A percentile compares a stretch with the other conserved stretches of the same genome.
Evolutionary conservation across 345 rosid genomes (phyloP).

Genomic region (Aquilaria sinensis): DNA sequence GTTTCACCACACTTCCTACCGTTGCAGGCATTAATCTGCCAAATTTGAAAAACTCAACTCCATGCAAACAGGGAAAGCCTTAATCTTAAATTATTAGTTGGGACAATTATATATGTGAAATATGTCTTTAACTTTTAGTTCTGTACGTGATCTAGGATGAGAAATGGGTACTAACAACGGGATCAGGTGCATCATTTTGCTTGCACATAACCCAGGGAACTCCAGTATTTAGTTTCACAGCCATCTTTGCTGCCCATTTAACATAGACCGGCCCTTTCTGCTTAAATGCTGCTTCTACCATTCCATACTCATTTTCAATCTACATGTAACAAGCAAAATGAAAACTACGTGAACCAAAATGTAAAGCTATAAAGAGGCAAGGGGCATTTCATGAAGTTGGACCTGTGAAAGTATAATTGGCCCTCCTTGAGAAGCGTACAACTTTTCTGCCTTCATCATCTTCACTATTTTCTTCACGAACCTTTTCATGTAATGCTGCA

Average conservation of each 20-base stretch:
- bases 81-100: too few relatives aligned
- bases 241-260: conserved; percentile 71
- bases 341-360: conserved; percentile 2
- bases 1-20: conserved; percentile 80
- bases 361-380: not conserved
- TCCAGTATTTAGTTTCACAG: conserved; percentile 63
- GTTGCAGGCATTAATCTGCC: conserved; percentile 74
- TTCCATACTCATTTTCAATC: conserved; percentile 83
- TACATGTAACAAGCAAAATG: conserved; percentile 9
- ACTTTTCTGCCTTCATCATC: conserved; percentile 57
- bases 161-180: conserved; percentile 45
- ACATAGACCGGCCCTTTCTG: conserved; percentile 56
- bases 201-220: conserved; percentile 96
- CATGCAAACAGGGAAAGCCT: too few relatives aligned
- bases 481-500: conserved; percentile 59
- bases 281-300: conserved; percentile 39
- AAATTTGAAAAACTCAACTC: not conserved
- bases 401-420: conserved; percentile 90
- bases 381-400: not conserved
- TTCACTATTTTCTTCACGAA: conserved; percentile 48
- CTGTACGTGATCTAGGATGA: not conserved
- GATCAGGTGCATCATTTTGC: conserved; percentile 82
- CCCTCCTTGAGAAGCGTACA: conserved; percentile 87
- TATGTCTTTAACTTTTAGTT: not conserved
- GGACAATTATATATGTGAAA: not conserved